phyloP scores from a whole-genome alignment of 2,329 filamentous ascomycete genomes.

The Hortaea werneckii region DNA sequence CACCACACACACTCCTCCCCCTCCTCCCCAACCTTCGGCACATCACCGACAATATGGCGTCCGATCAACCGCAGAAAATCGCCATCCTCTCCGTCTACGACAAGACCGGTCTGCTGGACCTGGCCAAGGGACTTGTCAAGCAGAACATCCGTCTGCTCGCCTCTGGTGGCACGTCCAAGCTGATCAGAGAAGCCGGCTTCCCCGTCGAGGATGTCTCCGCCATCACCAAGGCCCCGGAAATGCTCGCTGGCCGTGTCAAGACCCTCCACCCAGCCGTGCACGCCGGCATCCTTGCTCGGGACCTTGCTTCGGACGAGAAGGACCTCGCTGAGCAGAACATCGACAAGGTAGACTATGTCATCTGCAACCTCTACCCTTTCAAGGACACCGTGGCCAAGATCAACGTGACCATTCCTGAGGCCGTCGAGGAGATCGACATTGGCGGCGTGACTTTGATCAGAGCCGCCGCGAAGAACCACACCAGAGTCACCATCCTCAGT shows the following conservation, averaged over 20 bases:
- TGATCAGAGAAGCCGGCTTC: slow-evolving; percentile 95
- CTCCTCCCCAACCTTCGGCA: too few species aligned
- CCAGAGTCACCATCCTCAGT: slow-evolving; percentile 87
- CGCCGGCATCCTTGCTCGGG: slow-evolving; percentile 79
- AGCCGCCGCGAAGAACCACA: slow-evolving; percentile 95
- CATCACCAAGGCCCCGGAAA: slow-evolving; percentile 90
- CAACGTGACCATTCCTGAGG: slow-evolving; percentile 92
- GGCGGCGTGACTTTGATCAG: slow-evolving; percentile 93
- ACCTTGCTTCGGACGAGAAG: slow-evolving; percentile 92
- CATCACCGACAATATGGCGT: slow-evolving; percentile 10
- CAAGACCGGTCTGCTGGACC: slow-evolving; percentile 90
- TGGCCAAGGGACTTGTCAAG: slow-evolving; percentile 81
- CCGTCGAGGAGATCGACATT: slow-evolving; percentile 98
- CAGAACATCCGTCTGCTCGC: slow-evolving; percentile 87
- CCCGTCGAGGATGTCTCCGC: slow-evolving; percentile 94
- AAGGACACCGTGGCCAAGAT: slow-evolving; percentile 96
- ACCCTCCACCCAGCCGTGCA: slow-evolving; percentile 78
- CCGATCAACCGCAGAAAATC: slow-evolving; percentile 15
- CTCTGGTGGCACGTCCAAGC: slow-evolving; percentile 86
- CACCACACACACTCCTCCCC: too few species aligned
- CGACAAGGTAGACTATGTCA: slow-evolving; percentile 83
- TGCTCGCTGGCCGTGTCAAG: slow-evolving; percentile 88
- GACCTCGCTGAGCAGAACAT: slow-evolving; percentile 93
- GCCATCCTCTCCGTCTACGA: slow-evolving; percentile 98
- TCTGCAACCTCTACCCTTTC: slow-evolving; percentile 99